A percentile compares a stretch with the other conserved stretches of the same genome.
Conservation (phyloP, 306 rosid genomes). For the Carpinus viminea region DNA sequence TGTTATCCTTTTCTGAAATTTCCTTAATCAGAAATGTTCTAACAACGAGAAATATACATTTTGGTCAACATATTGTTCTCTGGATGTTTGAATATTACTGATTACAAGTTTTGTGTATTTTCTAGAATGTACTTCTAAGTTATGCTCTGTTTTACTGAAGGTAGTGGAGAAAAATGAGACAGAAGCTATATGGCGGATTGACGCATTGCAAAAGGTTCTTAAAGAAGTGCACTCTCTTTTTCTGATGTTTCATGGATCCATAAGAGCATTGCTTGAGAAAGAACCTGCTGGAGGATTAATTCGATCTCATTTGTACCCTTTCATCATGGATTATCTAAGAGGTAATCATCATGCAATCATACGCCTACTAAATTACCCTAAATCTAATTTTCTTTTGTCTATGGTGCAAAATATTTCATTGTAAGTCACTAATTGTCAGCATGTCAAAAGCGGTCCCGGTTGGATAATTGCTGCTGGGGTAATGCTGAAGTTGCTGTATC, state of each 20-base stretch:
- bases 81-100: background rate
- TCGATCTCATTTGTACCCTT: slow-evolving; percentile 76
- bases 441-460: slow-evolving; percentile 83
- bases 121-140: background rate
- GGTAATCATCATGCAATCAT: slow-evolving; percentile 57
- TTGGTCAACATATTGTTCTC: background rate
- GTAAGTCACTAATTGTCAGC: slow-evolving; percentile 94
- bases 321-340: slow-evolving; percentile 87
- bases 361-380: slow-evolving; percentile 25
- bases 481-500: slow-evolving; percentile 90
- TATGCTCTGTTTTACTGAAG: slow-evolving; percentile 41
- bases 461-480: slow-evolving; percentile 97
- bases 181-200: slow-evolving; percentile 78
- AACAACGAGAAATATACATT: background rate
- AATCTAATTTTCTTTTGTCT: slow-evolving; percentile 34
- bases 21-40: background rate
- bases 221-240: slow-evolving; percentile 87
- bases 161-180: slow-evolving; percentile 87
- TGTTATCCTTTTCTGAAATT: background rate
- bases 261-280: slow-evolving; percentile 80
- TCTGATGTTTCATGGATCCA: slow-evolving; percentile 81
- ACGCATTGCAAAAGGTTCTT: slow-evolving; percentile 79
- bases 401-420: slow-evolving; percentile 76
- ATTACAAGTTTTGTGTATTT: background rate
- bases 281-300: slow-evolving; percentile 77